Base-by-base conservation (phyloP, 2,329 filamentous ascomycete genomes). In the Fusarium neocosmosporiellum region DNA sequence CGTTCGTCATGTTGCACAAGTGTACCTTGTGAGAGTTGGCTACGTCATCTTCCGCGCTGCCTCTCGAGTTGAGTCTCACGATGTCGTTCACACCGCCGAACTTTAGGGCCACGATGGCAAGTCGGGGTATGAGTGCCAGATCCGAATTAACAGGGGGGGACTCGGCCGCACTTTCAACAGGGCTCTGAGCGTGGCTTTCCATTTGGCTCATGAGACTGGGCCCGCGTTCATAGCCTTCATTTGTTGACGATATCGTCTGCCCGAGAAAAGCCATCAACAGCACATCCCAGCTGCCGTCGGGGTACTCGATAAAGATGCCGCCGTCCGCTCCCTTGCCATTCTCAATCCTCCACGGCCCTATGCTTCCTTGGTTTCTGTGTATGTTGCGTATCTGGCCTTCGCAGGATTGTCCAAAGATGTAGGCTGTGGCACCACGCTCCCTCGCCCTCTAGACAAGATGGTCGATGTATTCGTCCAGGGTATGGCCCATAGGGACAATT, bases 261-360 rank as follows among this genome's bases (percentile, higher is more conserved):
- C 65, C 68, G 11, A 68, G 57, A 60, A 73, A 71, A 27, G 55
- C 63, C 14, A 70, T 59, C 37, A 71, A 65, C 24, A 69, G 58
- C 5, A 59, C 63, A 39, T 70, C 68, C 55, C 59, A 73, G 22
- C 58, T 59, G 10, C 41, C 60, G 50, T 71, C 65, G 7, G 34
- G 37, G 43, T 65, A 73, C 41, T 69, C 39, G 14, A 73, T 14
- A 48, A 66, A 33, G 11, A 68, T 18, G 10, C 70, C 65, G 9
- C 65, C 70, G 18, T 73, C 70, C 33, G 70, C 59, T 14, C 53
- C 37, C 6, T n/a, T 58, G 5, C 57, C 62, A 46, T 72, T 68
- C 20, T 63, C 36, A 2, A 34, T 41, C 13, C 3, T 29, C 22
- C 24, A 27, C 7, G 7, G 2, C 20, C 14, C 33, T 11, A 7